phyloP scores from a whole-genome alignment of 306 rosid genomes.

The Sesbania bispinosa region DNA sequence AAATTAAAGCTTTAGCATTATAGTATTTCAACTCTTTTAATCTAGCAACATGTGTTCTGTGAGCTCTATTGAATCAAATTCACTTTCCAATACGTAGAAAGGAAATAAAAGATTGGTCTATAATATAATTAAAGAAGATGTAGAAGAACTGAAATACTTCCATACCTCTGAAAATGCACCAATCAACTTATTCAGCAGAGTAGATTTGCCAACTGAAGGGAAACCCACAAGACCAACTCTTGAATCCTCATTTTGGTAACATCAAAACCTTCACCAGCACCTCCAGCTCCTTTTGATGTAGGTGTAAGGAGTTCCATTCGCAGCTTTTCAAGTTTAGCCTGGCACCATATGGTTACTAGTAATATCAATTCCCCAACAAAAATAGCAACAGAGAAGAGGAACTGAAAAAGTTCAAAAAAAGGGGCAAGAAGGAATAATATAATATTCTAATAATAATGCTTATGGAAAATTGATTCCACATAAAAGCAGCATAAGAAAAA shows the following conservation, averaged over 20 bases:
- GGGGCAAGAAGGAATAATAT: neutral
- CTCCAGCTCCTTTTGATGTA: conserved; percentile 83
- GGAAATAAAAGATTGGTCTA: conserved; percentile 5
- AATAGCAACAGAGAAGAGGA: neutral
- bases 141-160: conserved; percentile 9
- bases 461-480: too few relatives aligned
- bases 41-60: too few relatives aligned
- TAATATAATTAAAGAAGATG: neutral
- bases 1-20: too few relatives aligned
- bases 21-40: too few relatives aligned
- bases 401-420: neutral
- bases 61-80: neutral
- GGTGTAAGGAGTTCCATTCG: conserved; percentile 91
- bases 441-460: too few relatives aligned
- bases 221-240: conserved; percentile 99
- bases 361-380: conserved; percentile 17
- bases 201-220: conserved; percentile 98
- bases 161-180: conserved; percentile 98
- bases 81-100: conserved; percentile 4
- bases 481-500: neutral
- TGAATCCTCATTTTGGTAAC: conserved; percentile 98
- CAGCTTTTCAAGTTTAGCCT: conserved; percentile 98
- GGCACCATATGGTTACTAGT: conserved; percentile 20
- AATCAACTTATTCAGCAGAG: conserved; percentile 84
- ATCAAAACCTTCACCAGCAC: conserved; percentile 99